These are phyloP conservation scores for Fusarium tjaetaba DNA, from an alignment of 2,329 filamentous ascomycete genomes.

Conservation along the genomic window DNA sequence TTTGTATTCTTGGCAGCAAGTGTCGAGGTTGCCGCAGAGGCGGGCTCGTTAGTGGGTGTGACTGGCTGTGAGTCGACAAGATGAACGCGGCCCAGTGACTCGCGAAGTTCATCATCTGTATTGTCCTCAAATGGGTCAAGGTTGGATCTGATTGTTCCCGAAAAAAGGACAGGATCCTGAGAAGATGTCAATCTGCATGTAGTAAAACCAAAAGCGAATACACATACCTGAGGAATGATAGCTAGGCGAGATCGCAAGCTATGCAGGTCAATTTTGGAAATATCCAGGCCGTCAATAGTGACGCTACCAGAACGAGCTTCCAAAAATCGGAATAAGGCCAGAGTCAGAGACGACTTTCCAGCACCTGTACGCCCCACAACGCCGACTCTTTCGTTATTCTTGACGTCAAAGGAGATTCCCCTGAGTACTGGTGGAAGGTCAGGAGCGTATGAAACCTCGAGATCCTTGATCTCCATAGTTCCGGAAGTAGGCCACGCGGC, in stretches of 20 bases:
- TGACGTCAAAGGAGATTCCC: constrained; percentile 73
- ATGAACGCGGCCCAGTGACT: constrained; percentile 76
- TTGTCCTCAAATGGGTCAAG: constrained; percentile 80
- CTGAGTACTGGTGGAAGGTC: constrained; percentile 77
- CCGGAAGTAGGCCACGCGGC: constrained; percentile 82
- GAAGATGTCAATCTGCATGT: constrained; percentile 10
- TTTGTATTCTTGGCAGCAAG: constrained; percentile 65
- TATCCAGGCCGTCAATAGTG: constrained; percentile 77
- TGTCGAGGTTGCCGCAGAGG: constrained; percentile 49
- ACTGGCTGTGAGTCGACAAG: constrained; percentile 60
- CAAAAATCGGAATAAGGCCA: constrained; percentile 81
- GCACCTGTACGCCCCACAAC: constrained; percentile 82
- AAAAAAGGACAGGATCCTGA: constrained; percentile 82
- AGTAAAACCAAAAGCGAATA: neutral
- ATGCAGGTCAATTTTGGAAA: constrained; percentile 75
- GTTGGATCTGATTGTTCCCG: constrained; percentile 79
- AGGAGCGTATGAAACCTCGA: constrained; percentile 77
- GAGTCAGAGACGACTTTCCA: constrained; percentile 79
- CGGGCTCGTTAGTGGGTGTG: constrained; percentile 53
- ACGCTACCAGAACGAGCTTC: constrained; percentile 74
- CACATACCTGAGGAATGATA: constrained; percentile 74
- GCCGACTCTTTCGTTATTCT: constrained; percentile 76
- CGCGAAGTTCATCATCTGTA: constrained; percentile 73
- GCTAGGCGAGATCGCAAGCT: constrained; percentile 78
- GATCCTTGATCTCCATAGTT: constrained; percentile 74